phyloP scores from a whole-genome alignment of 2,329 filamentous ascomycete species.

The Leptographium radiaticola region DNA sequence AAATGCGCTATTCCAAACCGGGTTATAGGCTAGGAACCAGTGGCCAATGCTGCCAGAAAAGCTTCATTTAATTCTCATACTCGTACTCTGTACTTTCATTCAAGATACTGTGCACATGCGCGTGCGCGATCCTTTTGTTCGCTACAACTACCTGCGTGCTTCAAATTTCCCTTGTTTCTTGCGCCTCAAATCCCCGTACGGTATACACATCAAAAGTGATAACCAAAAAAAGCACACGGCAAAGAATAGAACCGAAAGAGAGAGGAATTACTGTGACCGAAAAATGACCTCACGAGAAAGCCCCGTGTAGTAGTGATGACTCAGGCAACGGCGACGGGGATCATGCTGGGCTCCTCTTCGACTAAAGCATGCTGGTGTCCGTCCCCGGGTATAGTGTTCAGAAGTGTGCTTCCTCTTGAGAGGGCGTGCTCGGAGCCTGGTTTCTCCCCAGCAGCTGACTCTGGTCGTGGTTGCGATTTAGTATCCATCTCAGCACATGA shows the following conservation, averaged over 20 bases:
- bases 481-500: neutral
- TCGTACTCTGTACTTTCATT: too few species aligned
- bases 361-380: neutral
- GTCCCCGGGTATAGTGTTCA: neutral
- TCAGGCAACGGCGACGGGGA: neutral
- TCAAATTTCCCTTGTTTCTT: too few species aligned
- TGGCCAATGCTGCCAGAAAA: neutral
- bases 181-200: too few species aligned
- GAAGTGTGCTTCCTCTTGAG: neutral
- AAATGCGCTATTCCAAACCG: neutral
- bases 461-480: too few species aligned
- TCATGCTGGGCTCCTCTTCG: neutral
- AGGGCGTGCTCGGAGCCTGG: too few species aligned
- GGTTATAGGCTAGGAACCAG: neutral
- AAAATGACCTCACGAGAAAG: neutral
- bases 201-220: too few species aligned
- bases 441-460: neutral
- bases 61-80: neutral
- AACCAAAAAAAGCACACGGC: too few species aligned
- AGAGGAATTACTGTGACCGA: neutral
- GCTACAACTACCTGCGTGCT: too few species aligned
- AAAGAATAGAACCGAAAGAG: neutral
- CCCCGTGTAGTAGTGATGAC: too few species aligned
- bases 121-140: too few species aligned
- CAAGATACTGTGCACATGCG: too few species aligned